Conservation (phyloP, 148 eudicot species). For the Silene conica region DNA sequence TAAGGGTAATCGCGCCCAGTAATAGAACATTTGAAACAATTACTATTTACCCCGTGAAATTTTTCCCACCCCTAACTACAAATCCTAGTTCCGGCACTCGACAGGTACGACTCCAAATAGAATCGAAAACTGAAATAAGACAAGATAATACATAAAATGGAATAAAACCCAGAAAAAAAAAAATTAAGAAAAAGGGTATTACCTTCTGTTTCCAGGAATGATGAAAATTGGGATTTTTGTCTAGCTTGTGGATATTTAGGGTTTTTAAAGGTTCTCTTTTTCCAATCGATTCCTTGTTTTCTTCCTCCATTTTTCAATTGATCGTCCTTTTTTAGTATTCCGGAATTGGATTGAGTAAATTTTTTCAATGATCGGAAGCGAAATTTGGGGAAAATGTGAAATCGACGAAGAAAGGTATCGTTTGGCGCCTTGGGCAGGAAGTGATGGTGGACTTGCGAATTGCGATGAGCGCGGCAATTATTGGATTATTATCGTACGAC, state of each 20-base stretch:
- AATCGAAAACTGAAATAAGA: too few species aligned
- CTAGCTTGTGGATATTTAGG: slow-evolving; percentile 31
- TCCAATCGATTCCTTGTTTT: slow-evolving; percentile 20
- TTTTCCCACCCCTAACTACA: too few species aligned
- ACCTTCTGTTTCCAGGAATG: slow-evolving; percentile 68
- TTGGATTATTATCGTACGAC: neutral
- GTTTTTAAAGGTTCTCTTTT: slow-evolving; percentile 45
- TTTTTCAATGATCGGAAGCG: neutral
- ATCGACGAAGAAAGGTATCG: neutral
- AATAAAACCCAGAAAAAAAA: slow-evolving; percentile 3
- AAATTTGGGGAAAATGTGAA: neutral
- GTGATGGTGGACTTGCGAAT: neutral
- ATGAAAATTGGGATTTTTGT: slow-evolving; percentile 28
- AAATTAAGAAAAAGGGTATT: neutral
- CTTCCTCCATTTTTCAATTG: slow-evolving; percentile 23
- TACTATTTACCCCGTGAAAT: too few species aligned
- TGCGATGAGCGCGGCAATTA: neutral
- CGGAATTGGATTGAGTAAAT: neutral
- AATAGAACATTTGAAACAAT: neutral
- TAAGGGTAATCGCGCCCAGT: too few species aligned
- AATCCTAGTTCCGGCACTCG: neutral
- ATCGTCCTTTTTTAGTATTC: neutral
- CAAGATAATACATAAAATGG: neutral
- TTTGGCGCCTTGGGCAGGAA: too few species aligned
- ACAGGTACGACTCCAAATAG: neutral